Conservation (phyloP, 345 rosid species). For the Eucalyptus victrix region DNA sequence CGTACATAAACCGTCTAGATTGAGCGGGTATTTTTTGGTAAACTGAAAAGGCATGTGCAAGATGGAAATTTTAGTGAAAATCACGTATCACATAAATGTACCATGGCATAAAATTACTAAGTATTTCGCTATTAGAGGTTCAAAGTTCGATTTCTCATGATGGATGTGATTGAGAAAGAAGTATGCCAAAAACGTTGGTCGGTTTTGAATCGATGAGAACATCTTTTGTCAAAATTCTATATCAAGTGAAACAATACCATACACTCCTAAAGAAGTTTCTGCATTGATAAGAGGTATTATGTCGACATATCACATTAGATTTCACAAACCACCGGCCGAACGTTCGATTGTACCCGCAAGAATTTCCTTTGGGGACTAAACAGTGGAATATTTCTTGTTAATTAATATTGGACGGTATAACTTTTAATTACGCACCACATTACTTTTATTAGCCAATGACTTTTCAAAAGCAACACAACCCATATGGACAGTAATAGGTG, state of each 20-base stretch:
- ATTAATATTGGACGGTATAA: too few relatives aligned
- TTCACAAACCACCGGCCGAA: accelerated
- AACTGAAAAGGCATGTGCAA: background rate
- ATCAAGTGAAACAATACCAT: background rate
- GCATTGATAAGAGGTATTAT: background rate
- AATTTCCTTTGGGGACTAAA: background rate
- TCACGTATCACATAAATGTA: background rate
- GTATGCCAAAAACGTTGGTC: background rate
- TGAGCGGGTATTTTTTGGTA: background rate
- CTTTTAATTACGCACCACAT: background rate
- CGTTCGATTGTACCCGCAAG: background rate
- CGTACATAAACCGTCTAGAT: background rate
- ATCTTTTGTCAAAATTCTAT: background rate
- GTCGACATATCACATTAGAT: background rate
- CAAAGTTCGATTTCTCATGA: background rate
- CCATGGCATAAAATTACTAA: background rate
- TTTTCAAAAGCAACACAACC: background rate
- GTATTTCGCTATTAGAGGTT: background rate
- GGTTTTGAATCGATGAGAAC: background rate
- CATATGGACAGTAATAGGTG: background rate
- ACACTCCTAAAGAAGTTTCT: background rate
- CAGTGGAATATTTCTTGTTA: too few relatives aligned
- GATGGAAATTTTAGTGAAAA: background rate
- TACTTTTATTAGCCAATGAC: background rate
- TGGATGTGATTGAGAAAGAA: background rate